Conservation (phyloP, 192 early-diverging fungal species). For the Entophlyctis luteolus region DNA sequence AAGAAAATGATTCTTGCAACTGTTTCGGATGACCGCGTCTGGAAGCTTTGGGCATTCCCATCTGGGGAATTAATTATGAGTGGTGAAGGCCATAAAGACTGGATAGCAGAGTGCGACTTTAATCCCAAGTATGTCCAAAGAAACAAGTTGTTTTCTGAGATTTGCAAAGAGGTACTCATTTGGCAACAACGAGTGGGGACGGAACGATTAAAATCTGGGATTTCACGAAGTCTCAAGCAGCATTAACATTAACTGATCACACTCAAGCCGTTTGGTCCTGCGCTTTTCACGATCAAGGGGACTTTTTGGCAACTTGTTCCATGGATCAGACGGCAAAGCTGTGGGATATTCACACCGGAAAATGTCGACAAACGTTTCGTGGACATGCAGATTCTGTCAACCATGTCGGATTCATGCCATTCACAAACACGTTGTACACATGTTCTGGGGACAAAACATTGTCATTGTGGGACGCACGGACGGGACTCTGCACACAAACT, state of each 20-base stretch:
- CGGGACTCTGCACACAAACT: conserved; percentile 48
- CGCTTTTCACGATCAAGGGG: conserved; percentile 55
- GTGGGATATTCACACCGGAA: conserved; percentile 55
- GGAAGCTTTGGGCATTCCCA: conserved; percentile 61
- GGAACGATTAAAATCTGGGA: conserved; percentile 58
- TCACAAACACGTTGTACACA: conserved; percentile 49
- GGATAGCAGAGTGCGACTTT: conserved; percentile 59
- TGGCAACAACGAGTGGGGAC: conserved; percentile 58
- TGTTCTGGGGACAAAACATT: conserved; percentile 57
- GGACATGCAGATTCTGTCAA: conserved; percentile 57
- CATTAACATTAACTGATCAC: conserved; percentile 47
- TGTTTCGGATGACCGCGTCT: conserved; percentile 53
- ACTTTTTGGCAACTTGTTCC: conserved; percentile 42
- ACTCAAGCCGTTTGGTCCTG: conserved; percentile 58
- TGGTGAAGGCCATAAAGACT: conserved; percentile 53
- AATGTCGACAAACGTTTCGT: conserved; percentile 54
- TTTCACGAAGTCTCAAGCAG: conserved; percentile 49
- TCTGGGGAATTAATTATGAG: conserved; percentile 55
- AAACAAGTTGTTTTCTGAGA: neutral
- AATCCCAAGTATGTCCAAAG: conserved; percentile 46
- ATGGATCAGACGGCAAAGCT: conserved; percentile 59
- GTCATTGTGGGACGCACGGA: conserved; percentile 54
- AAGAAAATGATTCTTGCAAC: conserved; percentile 57
- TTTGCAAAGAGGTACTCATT: conserved; percentile 41
- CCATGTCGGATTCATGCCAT: conserved; percentile 51